Conservation (phyloP, 139 green algal species). For the Penium margaritaceum region DNA sequence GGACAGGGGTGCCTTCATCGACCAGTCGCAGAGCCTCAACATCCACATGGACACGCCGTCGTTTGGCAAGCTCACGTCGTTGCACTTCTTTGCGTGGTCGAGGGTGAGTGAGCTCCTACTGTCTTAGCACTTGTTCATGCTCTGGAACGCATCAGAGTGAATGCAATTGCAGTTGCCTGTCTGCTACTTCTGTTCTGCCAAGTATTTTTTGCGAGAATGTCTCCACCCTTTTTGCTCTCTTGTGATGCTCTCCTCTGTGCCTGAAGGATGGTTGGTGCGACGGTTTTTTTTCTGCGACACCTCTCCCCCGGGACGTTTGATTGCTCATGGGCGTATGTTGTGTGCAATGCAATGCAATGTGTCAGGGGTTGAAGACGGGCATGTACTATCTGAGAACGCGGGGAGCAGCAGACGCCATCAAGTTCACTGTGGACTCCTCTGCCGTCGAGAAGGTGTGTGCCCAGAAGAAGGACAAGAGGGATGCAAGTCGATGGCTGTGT, state of each 20-base stretch:
- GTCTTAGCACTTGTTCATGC: no score
- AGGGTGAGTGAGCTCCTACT: constrained; percentile 44
- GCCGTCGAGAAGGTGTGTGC: constrained; percentile 1
- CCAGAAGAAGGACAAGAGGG: no score
- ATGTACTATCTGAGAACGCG: constrained; percentile 97
- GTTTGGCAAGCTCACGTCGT: constrained; percentile 96
- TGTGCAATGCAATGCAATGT: background rate
- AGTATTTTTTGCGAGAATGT: no score
- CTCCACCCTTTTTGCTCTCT: no score
- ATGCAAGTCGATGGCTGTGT: background rate
- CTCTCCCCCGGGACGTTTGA: no score
- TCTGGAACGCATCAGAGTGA: no score
- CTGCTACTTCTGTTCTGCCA: background rate
- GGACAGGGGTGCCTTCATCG: constrained; percentile 93
- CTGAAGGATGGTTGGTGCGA: background rate
- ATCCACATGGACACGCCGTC: constrained; percentile 97
- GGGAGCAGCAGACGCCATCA: constrained; percentile 91
- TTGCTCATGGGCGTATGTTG: background rate
- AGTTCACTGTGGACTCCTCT: constrained; percentile 89
- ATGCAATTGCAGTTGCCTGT: no score
- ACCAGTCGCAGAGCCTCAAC: constrained; percentile 95
- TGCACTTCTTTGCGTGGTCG: constrained; percentile 97
- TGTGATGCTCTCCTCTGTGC: background rate
- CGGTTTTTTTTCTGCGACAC: no score
- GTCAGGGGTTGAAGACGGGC: constrained; percentile 80